These are phyloP conservation scores for Groenewaldozyma tartarivorans DNA, from an alignment of 805 yeast species.

Conservation along the genomic window DNA sequence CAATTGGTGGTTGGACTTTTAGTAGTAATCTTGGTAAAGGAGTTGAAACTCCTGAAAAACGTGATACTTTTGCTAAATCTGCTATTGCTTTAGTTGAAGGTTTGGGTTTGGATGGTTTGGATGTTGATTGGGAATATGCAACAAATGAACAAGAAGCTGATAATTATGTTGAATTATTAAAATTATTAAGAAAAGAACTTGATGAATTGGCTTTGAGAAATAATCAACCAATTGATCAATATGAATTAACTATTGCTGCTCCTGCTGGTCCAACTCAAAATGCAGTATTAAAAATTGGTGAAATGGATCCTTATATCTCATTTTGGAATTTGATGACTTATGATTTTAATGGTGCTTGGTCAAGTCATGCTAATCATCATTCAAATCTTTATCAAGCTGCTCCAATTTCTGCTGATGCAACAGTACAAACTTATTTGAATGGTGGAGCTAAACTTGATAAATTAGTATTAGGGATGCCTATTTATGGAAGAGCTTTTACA, in stretches of 20 bases:
- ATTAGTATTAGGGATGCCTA: conserved; percentile 76
- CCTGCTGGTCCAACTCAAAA: conserved; percentile 54
- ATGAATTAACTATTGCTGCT: conserved; percentile 61
- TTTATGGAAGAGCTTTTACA: conserved; percentile 59
- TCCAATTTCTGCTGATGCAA: conserved; percentile 37
- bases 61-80: conserved; percentile 41
- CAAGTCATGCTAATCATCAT: conserved; percentile 50
- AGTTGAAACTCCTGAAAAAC: conserved; percentile 28
- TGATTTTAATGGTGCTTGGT: conserved; percentile 80
- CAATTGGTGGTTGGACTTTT: conserved; percentile 78
- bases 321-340: conserved; percentile 89
- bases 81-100: conserved; percentile 38
- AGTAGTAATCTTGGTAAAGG: conserved; percentile 40
- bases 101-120: conserved; percentile 80
- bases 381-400: conserved; percentile 51
- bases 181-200: conserved; percentile 32
- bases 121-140: conserved; percentile 94
- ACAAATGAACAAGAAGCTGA: conserved; percentile 35
- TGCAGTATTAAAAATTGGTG: conserved; percentile 33
- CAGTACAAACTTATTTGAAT: conserved; percentile 36
- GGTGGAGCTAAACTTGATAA: conserved; percentile 40
- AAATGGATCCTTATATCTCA: conserved; percentile 50
- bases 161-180: conserved; percentile 36
- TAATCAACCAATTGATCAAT: conserved; percentile 22
- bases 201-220: conserved; percentile 28